phyloP scores from a whole-genome alignment of 805 yeast species.

The Suhomyces sp. region DNA sequence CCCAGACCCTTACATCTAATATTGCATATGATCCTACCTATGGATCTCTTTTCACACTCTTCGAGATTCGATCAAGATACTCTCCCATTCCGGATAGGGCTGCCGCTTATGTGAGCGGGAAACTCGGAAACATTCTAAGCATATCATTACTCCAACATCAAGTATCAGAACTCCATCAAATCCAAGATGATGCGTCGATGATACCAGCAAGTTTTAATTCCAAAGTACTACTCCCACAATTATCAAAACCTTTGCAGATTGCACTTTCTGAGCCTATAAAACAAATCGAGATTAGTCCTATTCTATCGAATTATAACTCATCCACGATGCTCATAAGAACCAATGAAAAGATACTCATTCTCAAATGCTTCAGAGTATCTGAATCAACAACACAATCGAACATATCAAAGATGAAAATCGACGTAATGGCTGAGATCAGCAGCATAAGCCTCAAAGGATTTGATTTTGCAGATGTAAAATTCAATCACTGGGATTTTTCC shows the following conservation, averaged over 20 bases:
- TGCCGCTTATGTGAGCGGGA: conserved; percentile 32
- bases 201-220: too few species aligned
- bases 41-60: conserved; percentile 23
- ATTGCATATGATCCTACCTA: conserved; percentile 37
- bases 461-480: conserved; percentile 46
- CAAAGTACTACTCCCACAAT: conserved; percentile 14
- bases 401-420: conserved; percentile 6
- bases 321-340: conserved; percentile 41
- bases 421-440: conserved; percentile 18
- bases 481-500: conserved; percentile 41
- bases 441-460: conserved; percentile 25
- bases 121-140: conserved; percentile 26
- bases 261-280: conserved; percentile 34
- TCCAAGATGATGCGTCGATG: background rate
- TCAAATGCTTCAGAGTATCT: conserved; percentile 20
- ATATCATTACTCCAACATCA: conserved; percentile 15
- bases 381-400: background rate
- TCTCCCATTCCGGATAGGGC: conserved; percentile 9
- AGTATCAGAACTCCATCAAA: background rate
- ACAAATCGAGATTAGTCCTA: conserved; percentile 35
- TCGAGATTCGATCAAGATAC: conserved; percentile 13
- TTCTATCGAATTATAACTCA: conserved; percentile 19
- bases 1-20: conserved; percentile 22
- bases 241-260: conserved; percentile 5
- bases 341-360: conserved; percentile 27